Evolutionary conservation across 2,329 filamentous ascomycete genomes (phyloP).

Genomic region (Trichoderma lentiforme): DNA sequence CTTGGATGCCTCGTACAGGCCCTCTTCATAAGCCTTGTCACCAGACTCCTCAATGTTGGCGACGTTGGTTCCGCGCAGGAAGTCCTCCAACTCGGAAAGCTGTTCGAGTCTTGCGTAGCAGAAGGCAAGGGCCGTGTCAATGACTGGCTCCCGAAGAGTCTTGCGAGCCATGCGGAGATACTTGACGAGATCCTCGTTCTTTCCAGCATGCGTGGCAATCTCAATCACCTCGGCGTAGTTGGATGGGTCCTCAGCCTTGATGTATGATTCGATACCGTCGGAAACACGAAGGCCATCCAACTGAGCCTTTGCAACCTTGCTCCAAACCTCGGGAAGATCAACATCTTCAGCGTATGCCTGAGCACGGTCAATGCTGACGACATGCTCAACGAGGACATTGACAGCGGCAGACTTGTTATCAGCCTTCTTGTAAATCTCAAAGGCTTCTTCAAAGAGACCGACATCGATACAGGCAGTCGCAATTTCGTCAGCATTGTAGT

Average conservation of each 20-base stretch:
- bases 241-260: slow-evolving; percentile 85
- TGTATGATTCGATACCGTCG: slow-evolving; percentile 95
- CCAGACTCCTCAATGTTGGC: slow-evolving; percentile 94
- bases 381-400: slow-evolving; percentile 89
- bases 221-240: slow-evolving; percentile 98
- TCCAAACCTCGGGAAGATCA: slow-evolving; percentile 94
- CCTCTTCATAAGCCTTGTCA: slow-evolving; percentile 96
- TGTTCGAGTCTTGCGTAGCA: slow-evolving; percentile 89
- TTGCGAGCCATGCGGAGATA: slow-evolving; percentile 96
- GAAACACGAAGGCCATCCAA: slow-evolving; percentile 89
- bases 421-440: slow-evolving; percentile 98
- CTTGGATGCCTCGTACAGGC: slow-evolving; percentile 92
- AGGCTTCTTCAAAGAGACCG: slow-evolving; percentile 92
- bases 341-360: slow-evolving; percentile 94
- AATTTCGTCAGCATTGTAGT: slow-evolving; percentile 90
- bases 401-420: slow-evolving; percentile 82
- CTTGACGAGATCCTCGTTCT: slow-evolving; percentile 96
- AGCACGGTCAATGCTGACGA: slow-evolving; percentile 96
- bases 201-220: slow-evolving; percentile 88
- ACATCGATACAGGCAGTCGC: slow-evolving; percentile 91
- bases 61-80: slow-evolving; percentile 88
- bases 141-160: slow-evolving; percentile 86
- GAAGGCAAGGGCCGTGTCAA: slow-evolving; percentile 93
- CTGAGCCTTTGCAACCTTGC: slow-evolving; percentile 96
- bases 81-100: slow-evolving; percentile 91